These are phyloP conservation scores for Aspergillus sp. DNA, from an alignment of 2,329 filamentous ascomycete species.

Conservation along the genomic window DNA sequence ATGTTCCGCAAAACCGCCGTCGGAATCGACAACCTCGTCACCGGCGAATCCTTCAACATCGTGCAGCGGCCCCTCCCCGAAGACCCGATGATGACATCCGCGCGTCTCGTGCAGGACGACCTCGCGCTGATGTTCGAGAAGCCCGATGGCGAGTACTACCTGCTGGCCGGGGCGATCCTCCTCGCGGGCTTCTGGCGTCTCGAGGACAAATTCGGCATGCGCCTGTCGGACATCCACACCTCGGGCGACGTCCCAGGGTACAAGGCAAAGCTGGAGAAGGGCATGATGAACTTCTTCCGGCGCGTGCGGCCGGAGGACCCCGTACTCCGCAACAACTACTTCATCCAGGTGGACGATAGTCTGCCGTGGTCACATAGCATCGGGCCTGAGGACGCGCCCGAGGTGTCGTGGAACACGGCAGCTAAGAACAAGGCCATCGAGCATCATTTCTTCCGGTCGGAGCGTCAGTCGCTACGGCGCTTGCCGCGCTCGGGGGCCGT, in stretches of 20 bases:
- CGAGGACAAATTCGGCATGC: conserved; percentile 77
- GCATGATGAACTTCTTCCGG: conserved; percentile 79
- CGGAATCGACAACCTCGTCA: conserved; percentile 69
- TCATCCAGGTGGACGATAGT: conserved; percentile 78
- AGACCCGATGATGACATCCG: conserved; percentile 74
- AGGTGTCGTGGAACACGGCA: conserved; percentile 71
- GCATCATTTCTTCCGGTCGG: conserved; percentile 73
- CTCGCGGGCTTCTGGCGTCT: conserved; percentile 82
- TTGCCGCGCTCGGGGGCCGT: conserved; percentile 58
- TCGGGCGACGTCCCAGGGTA: conserved; percentile 72
- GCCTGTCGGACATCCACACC: conserved; percentile 74
- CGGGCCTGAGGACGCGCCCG: conserved; percentile 64
- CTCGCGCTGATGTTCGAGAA: conserved; percentile 79
- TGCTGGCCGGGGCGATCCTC: conserved; percentile 72
- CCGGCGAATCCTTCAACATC: conserved; percentile 70
- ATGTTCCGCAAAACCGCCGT: conserved; percentile 63
- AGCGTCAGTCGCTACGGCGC: conserved; percentile 67
- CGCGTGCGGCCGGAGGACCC: conserved; percentile 66
- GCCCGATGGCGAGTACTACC: conserved; percentile 74
- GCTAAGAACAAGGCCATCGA: conserved; percentile 70
- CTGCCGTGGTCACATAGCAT: conserved; percentile 76
- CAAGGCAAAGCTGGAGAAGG: conserved; percentile 67
- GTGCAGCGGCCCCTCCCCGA: conserved; percentile 62
- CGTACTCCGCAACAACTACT: conserved; percentile 75
- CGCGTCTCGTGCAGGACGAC: conserved; percentile 75